Evolutionary conservation across 1,284 basidiomycete genomes (phyloP).

Genomic region (Melampsora americana): DNA sequence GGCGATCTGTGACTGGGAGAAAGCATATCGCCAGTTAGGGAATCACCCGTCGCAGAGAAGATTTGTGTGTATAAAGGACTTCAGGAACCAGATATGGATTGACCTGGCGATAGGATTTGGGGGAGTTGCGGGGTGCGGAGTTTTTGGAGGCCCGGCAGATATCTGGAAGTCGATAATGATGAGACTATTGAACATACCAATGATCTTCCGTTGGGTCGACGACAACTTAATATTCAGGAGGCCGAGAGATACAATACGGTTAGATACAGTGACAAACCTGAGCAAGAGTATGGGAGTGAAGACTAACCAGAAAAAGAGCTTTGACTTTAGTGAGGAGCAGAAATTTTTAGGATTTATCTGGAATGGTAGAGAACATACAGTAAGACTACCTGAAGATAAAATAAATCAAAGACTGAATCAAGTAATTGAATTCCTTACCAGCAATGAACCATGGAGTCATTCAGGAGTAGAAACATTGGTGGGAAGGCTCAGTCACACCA

Average conservation of each 20-base stretch:
- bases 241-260: background rate
- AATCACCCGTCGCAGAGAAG: background rate
- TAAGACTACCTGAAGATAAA: background rate
- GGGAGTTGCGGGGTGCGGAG: background rate
- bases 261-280: background rate
- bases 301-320: background rate
- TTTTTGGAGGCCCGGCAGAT: slow-evolving; percentile 11
- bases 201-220: slow-evolving; percentile 8
- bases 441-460: too few relatives aligned
- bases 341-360: slow-evolving; percentile 3
- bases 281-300: background rate
- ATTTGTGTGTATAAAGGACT: background rate
- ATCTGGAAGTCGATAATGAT: background rate
- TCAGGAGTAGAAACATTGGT: background rate
- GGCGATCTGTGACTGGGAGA: too few relatives aligned
- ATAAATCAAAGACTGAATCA: background rate
- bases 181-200: background rate
- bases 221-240: slow-evolving; percentile 16
- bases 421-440: background rate
- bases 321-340: background rate
- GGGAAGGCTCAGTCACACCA: background rate
- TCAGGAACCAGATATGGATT: background rate
- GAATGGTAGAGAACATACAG: background rate
- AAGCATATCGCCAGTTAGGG: too few relatives aligned
- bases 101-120: background rate